Percentiles rank a stretch among this genome's conserved stretches.
phyloP scores from a whole-genome alignment of 148 eudicot genomes.

The Cornus controversa region DNA sequence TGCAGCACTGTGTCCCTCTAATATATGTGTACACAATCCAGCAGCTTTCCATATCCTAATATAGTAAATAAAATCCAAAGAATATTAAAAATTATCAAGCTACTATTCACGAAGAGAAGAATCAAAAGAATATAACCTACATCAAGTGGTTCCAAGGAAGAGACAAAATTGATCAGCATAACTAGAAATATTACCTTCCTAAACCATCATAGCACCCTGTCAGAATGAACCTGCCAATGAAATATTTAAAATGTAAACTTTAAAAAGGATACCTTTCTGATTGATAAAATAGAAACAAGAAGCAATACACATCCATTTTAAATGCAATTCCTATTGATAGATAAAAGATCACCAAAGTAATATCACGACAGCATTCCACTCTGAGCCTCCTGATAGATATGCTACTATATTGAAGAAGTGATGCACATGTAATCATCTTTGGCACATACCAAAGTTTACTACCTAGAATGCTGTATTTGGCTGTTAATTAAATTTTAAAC shows the following conservation, averaged over 20 bases:
- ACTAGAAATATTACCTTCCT: constrained; percentile 62
- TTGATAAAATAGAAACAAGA: not conserved
- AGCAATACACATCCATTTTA: not conserved
- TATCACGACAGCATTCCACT: not conserved
- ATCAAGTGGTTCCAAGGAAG: not conserved
- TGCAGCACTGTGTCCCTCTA: constrained; percentile 79
- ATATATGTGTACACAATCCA: constrained; percentile 68
- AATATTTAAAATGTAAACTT: constrained; percentile 11
- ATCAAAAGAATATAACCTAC: not conserved
- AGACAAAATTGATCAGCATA: not conserved
- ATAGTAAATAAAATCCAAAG: constrained; percentile 9
- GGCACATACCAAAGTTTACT: too few species aligned
- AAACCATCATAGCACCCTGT: constrained; percentile 89
- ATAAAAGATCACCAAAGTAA: not conserved
- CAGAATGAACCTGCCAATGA: constrained; percentile 60
- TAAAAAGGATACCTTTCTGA: not conserved
- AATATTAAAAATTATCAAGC: not conserved
- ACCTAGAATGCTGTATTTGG: too few species aligned
- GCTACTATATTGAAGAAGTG: too few species aligned
- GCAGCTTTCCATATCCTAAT: constrained; percentile 78
- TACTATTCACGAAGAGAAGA: not conserved
- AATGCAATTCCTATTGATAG: not conserved
- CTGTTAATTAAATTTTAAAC: too few species aligned
- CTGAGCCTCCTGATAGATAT: too few species aligned
- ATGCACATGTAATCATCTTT: too few species aligned